Evolutionary conservation across 495 filamentous ascomycete species (phyloP).

Genomic region (Tuber microsphaerosporum): DNA sequence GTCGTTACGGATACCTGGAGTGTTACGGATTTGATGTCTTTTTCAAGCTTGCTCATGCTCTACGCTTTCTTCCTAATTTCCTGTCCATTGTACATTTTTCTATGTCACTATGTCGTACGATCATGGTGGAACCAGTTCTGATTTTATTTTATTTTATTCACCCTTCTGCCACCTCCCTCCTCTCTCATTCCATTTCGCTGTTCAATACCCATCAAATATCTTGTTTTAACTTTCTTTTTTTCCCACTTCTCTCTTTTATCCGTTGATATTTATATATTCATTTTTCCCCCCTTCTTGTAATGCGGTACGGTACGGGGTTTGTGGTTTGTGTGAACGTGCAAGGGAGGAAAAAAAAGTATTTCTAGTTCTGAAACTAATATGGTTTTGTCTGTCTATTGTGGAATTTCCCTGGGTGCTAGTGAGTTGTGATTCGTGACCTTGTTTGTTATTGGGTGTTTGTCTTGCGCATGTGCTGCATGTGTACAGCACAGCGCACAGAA

Average conservation of each 20-base stretch:
- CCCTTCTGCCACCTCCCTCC: background rate
- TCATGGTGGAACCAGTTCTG: background rate
- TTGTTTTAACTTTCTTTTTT: background rate
- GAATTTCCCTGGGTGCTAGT: background rate
- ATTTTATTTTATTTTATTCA: background rate
- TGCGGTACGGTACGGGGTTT: background rate
- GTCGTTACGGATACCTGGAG: background rate
- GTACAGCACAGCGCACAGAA: background rate
- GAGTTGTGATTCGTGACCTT: background rate
- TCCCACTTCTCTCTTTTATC: background rate
- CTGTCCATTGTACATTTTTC: background rate
- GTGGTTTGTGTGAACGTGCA: background rate
- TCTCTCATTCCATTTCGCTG: background rate
- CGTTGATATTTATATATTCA: background rate
- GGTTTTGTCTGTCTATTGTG: background rate
- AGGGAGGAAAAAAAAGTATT: background rate
- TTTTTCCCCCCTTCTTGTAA: background rate
- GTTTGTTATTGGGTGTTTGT: background rate
- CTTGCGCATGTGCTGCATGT: background rate
- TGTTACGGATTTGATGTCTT: constrained; percentile 2
- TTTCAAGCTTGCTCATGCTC: background rate
- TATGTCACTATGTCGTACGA: background rate
- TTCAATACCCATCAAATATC: background rate
- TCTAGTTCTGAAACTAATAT: background rate
- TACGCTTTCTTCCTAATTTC: background rate